Conservation (phyloP, 2,329 filamentous ascomycete species). For the Phaeosphaeriaceae sp. region DNA sequence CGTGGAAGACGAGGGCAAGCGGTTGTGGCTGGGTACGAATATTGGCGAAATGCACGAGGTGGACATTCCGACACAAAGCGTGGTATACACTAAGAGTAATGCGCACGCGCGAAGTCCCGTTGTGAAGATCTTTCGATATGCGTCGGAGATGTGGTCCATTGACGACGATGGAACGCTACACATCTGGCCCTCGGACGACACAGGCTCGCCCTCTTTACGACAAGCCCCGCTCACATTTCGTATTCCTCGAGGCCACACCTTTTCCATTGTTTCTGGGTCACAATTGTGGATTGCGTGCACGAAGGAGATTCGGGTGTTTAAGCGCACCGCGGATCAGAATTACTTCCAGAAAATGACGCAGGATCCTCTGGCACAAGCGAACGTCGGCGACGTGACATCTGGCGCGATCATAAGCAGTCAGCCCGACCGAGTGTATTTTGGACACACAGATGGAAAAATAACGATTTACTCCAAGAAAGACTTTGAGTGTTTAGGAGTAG, state of each 20-base stretch:
- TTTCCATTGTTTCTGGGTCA: constrained; percentile 85
- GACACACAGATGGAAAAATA: constrained; percentile 91
- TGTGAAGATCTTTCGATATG: constrained; percentile 83
- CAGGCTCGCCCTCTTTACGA: constrained; percentile 75
- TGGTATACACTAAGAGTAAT: constrained; percentile 71
- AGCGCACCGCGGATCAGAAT: constrained; percentile 72
- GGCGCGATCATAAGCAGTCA: constrained; percentile 78
- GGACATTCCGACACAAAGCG: constrained; percentile 75
- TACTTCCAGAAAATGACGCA: constrained; percentile 77
- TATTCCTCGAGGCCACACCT: constrained; percentile 81
- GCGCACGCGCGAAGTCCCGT: constrained; percentile 83
- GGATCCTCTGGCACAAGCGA: constrained; percentile 72
- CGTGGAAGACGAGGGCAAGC: constrained; percentile 79
- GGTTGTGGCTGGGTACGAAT: constrained; percentile 90
- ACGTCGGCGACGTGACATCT: constrained; percentile 85
- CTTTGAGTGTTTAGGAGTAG: constrained; percentile 77
- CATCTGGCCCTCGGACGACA: constrained; percentile 84
- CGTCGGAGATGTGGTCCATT: constrained; percentile 90
- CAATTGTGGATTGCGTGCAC: constrained; percentile 88
- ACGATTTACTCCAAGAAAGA: constrained; percentile 86
- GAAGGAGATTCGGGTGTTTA: constrained; percentile 85
- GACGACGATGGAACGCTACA: constrained; percentile 88
- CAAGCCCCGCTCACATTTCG: constrained; percentile 79
- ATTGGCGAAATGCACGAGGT: constrained; percentile 88
- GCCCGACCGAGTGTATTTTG: constrained; percentile 83